Conservation (phyloP, 306 rosid genomes). For the Pterocarpus macrocarpus region DNA sequence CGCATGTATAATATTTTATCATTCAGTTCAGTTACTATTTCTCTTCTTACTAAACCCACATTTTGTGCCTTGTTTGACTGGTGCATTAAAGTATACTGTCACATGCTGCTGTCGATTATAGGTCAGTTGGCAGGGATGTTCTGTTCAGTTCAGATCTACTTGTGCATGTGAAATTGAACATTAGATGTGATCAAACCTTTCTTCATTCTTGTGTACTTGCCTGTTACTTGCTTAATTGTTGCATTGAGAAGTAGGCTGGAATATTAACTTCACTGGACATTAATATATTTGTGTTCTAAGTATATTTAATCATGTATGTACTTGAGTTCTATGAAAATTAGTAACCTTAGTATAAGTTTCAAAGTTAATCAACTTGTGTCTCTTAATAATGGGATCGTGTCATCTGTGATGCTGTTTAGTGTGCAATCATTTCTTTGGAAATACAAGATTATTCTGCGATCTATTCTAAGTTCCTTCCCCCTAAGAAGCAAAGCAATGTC, state of each 20-base stretch:
- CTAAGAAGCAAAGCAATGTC: not conserved
- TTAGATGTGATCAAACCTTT: not conserved
- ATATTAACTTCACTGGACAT: not conserved
- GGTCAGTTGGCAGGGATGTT: conserved; percentile 25
- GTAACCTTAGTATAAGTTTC: not conserved
- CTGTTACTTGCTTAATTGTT: not conserved
- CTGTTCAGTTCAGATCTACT: not conserved
- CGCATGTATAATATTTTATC: not conserved
- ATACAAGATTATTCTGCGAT: too few species aligned
- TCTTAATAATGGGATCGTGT: too few species aligned
- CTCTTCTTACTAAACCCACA: not conserved
- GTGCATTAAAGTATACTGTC: not conserved
- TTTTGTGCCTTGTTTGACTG: not conserved
- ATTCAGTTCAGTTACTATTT: not conserved
- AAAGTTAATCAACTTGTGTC: too few species aligned
- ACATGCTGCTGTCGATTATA: not conserved
- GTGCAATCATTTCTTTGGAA: too few species aligned
- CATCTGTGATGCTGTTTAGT: too few species aligned
- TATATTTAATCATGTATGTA: not conserved
- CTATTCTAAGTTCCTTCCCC: too few species aligned
- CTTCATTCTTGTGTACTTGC: conserved; percentile 4
- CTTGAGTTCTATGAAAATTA: not conserved
- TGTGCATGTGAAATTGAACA: conserved; percentile 1
- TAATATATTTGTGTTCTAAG: not conserved
- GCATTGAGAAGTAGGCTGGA: conserved; percentile 7